Conservation (phyloP, 768 basidiomycete species). For the Mycena metata region DNA sequence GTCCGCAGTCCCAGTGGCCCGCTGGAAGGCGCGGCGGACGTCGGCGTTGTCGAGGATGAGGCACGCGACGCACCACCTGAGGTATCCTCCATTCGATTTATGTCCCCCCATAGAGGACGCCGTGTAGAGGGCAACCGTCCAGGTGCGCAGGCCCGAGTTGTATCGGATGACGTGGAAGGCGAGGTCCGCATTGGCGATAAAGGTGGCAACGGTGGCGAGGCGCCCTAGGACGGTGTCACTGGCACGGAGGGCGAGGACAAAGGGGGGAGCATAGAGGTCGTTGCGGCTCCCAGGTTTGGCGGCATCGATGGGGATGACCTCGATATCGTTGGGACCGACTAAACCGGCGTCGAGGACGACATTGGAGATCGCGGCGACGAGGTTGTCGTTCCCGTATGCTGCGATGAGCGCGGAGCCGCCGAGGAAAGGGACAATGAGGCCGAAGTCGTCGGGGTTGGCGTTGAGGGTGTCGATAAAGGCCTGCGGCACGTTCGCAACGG, state of each 20-base stretch:
- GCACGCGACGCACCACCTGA: background rate
- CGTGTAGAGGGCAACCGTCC: background rate
- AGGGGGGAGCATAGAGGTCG: too few relatives aligned
- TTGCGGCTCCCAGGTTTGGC: too few relatives aligned
- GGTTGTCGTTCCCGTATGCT: background rate
- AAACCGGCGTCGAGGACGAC: background rate
- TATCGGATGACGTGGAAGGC: conserved; percentile 2
- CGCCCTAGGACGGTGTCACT: too few relatives aligned
- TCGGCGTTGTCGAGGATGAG: background rate
- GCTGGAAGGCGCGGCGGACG: conserved; percentile 1
- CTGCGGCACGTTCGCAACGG: background rate
- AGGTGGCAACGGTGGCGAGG: too few relatives aligned
- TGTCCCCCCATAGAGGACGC: background rate
- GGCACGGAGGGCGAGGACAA: too few relatives aligned
- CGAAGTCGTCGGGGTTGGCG: background rate
- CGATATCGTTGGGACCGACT: background rate
- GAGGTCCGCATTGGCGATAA: background rate
- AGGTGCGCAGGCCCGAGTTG: conserved; percentile 1
- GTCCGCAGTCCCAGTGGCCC: background rate
- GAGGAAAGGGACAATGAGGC: background rate
- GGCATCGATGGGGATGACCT: background rate
- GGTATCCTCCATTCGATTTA: background rate
- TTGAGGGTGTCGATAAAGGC: background rate
- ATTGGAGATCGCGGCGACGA: too few relatives aligned
- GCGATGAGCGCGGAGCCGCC: background rate